Evolutionary conservation across 805 yeast genomes (phyloP).

Genomic region (Metschnikowia colocasiae): DNA sequence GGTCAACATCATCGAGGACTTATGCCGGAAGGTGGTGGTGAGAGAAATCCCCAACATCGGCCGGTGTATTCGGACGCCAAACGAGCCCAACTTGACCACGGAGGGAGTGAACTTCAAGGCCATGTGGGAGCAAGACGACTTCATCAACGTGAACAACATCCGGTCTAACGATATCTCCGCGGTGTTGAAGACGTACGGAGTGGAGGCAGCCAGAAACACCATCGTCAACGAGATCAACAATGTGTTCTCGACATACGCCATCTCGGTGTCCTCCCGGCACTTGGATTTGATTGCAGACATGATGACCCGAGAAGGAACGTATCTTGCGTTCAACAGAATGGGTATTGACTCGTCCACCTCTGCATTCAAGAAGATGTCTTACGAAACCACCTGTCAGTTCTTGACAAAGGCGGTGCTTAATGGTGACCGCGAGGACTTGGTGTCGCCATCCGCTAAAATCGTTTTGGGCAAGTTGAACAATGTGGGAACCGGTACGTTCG

Average conservation of each 20-base stretch:
- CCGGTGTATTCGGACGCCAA: slow-evolving; percentile 78
- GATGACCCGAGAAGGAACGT: slow-evolving; percentile 99
- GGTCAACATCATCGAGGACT: slow-evolving; percentile 93
- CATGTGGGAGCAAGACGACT: slow-evolving; percentile 97
- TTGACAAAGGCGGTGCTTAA: slow-evolving; percentile 93
- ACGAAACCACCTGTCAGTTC: slow-evolving; percentile 97
- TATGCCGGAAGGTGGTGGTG: slow-evolving; percentile 85
- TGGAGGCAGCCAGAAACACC: slow-evolving; percentile 97
- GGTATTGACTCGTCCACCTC: slow-evolving; percentile 96
- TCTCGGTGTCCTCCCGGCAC: slow-evolving; percentile 88
- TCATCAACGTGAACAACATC: slow-evolving; percentile 84
- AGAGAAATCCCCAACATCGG: slow-evolving; percentile 90
- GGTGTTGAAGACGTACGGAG: slow-evolving; percentile 89
- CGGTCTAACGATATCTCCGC: slow-evolving; percentile 91
- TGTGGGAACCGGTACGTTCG: slow-evolving; percentile 97
- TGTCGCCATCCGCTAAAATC: slow-evolving; percentile 88
- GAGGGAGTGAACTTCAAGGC: slow-evolving; percentile 98
- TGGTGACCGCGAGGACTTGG: slow-evolving; percentile 81
- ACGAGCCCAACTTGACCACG: slow-evolving; percentile 68
- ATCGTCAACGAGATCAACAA: slow-evolving; percentile 93
- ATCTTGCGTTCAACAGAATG: slow-evolving; percentile 94
- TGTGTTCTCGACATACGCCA: slow-evolving; percentile 95
- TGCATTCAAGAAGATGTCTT: slow-evolving; percentile 97
- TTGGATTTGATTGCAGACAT: slow-evolving; percentile 95
- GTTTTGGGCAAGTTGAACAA: slow-evolving; percentile 87